Evolutionary conservation across 768 basidiomycete genomes (phyloP), one percentile per base, ranked within the genome.

Genomic region (Cystobasidium onofrii): DNA sequence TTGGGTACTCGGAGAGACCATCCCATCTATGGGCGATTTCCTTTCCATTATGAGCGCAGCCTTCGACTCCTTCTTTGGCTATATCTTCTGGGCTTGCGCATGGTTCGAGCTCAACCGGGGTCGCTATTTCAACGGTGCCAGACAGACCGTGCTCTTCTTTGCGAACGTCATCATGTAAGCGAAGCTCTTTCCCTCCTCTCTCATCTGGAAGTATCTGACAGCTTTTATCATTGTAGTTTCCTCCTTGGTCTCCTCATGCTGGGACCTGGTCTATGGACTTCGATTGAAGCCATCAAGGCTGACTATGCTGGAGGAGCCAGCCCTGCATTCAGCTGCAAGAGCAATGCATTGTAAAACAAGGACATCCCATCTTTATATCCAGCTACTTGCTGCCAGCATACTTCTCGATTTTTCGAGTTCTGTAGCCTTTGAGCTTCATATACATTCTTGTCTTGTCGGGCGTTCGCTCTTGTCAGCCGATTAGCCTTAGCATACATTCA

Each of bases 21-120:
- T 34, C 15, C 66, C 34, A 39, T 43, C 63, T 34, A 43, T 43
- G 63, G 63, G 63, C 34, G 63, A 39, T 41, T 64, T 39, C 33
- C 63, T 64, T 18, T 64, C 63, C 41, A 60, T 34, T 46, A 31
- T 64, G 34, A 67, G 74, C n/a, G 33, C 62, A 3, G 13, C 41
- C 15, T 55, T 69, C 36, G 27, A 63, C 29, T 63, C 39, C 50
- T 76, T 75, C 75, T 76, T 75, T 50, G 76, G 76, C 41, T 76
- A 76, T 44, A 76, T 76, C 64, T 74, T 73, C 62, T 76, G 70
- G 70, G 61, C 64, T 39, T 18, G 65, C 23, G 75, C 67, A 1
- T 76, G 57, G 60, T 70, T 65, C 55, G 46, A 63, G 34, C 41
- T 76, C 27, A 34, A 63, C 60, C 25, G 64, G 17, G 64, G 52